A percentile compares a stretch with the other conserved stretches of the same genome.
Evolutionary conservation across 1,284 basidiomycete species (phyloP).

Genomic region (Porogramme epimiltina): DNA sequence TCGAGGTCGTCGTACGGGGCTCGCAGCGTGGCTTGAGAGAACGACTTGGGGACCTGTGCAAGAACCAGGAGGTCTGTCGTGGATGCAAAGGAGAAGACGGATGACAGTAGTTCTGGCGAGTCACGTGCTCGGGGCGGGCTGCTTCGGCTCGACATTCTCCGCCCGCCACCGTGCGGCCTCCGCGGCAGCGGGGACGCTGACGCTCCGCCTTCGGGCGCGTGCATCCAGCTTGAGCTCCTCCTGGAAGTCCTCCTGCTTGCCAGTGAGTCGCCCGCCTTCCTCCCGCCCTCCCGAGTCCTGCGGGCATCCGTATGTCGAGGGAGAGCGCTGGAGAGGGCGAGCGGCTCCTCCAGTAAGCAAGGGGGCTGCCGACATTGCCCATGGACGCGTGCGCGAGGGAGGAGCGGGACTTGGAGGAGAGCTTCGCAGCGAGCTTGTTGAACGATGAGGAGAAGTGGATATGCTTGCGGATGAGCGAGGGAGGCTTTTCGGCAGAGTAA

Average conservation of each 20-base stretch:
- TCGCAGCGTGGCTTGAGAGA: conserved; percentile 26
- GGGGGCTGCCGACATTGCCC: conserved; percentile 24
- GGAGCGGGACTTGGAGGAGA: conserved; percentile 8
- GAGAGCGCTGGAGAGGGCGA: conserved; percentile 36
- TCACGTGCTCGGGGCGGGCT: conserved; percentile 23
- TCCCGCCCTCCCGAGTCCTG: conserved; percentile 36
- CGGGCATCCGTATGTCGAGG: conserved; percentile 37
- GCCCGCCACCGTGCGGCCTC: conserved; percentile 17
- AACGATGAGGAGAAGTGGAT: conserved; percentile 20
- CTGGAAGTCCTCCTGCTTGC: conserved; percentile 10
- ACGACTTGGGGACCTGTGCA: conserved; percentile 28
- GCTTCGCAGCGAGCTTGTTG: conserved; percentile 21
- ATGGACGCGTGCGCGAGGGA: conserved; percentile 16
- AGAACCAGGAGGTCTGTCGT: conserved; percentile 27
- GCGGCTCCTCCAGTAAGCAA: conserved; percentile 25
- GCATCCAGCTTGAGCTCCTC: conserved; percentile 4
- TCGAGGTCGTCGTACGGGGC: conserved; percentile 32
- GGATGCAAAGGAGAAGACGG: conserved; percentile 25
- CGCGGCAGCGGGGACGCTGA: conserved; percentile 22
- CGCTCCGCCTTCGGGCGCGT: no score
- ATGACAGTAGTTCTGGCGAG: conserved; percentile 26
- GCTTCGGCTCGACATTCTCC: conserved; percentile 4
- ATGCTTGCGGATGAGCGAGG: conserved; percentile 20
- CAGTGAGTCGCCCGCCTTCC: conserved; percentile 31
- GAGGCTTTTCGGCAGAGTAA: conserved; percentile 21